phyloP scores from a whole-genome alignment of 768 basidiomycete genomes.

The Royoungia palumana region DNA sequence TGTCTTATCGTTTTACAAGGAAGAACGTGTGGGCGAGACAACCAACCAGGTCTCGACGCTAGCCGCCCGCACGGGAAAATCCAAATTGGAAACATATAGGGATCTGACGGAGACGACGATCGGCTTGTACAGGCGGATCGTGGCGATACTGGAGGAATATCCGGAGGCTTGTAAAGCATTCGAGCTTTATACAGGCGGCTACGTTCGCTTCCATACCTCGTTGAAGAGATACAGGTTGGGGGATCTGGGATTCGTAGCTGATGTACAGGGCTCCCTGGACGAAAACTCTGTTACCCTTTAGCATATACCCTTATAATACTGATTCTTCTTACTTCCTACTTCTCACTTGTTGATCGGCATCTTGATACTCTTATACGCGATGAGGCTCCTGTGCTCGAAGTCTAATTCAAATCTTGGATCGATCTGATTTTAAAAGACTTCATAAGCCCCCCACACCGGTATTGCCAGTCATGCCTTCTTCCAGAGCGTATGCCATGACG shows the following conservation, averaged over 20 bases:
- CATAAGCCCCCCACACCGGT: too few species aligned
- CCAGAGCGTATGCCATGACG: too few species aligned
- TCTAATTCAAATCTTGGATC: too few species aligned
- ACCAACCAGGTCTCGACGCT: slow-evolving; percentile 36
- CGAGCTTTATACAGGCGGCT: slow-evolving; percentile 18
- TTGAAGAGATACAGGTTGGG: slow-evolving; percentile 21
- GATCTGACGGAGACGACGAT: slow-evolving; percentile 27
- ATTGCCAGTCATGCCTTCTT: too few species aligned
- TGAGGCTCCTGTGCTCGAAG: too few species aligned
- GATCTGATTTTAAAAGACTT: too few species aligned
- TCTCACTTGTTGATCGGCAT: too few species aligned
- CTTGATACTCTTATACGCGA: too few species aligned
- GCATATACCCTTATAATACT: too few species aligned
- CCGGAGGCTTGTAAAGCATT: slow-evolving; percentile 21
- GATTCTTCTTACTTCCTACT: too few species aligned
- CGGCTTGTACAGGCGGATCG: slow-evolving; percentile 18
- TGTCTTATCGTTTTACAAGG: slow-evolving; percentile 41
- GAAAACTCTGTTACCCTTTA: too few species aligned
- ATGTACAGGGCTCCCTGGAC: too few species aligned
- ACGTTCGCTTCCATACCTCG: slow-evolving; percentile 29
- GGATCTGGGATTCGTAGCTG: slow-evolving; percentile 17
- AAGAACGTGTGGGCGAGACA: slow-evolving; percentile 35
- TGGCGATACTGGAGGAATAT: slow-evolving; percentile 23
- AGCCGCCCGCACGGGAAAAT: slow-evolving; percentile 20
- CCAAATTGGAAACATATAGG: slow-evolving; percentile 29